Evolutionary conservation across 2,329 filamentous ascomycete species (phyloP), one percentile per base, ranked within the genome.

Genomic region (Fusarium sulawesiense): DNA sequence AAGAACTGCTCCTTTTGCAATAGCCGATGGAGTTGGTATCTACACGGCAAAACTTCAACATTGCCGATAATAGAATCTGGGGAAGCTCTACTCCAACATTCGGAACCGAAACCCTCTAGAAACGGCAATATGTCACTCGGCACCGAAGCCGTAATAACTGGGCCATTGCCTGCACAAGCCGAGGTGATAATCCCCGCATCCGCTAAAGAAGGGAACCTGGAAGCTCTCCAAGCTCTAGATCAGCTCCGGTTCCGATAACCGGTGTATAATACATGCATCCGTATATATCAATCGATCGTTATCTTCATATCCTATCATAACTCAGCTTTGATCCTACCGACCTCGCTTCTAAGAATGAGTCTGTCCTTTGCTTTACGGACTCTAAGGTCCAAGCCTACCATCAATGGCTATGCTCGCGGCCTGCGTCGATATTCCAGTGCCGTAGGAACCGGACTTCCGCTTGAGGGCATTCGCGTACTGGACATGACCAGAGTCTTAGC

Each of bases 401-500:
- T 58, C 60, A 66, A 60, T 58, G 67, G 65, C 56, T 74, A 54
- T 62, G 54, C 64, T n/a, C 48, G 53, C 44, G 67, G 62, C 42
- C 60, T 74, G 21, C 75, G 78, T 64, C 65, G 74, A 53, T 79
- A 77, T 57, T 80, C 78, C 40, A 76, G 72, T 51, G 72, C 74
- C 13, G 66, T 70, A 40, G 62, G 67, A 51, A 71, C 75, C 14
- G 68, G 78, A 42, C 80, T 89, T 32, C 95, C 96, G 23, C 85
- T 99, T 73, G 89, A 93, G 37, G 96, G 96, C 2, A 91, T 96
- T 73, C 90, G 92, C 58, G 94, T 98, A 16, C 86, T 99, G 67
- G 96, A 99, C 79, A 97, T 99, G 94, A 98, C 95, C 6, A 88
- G 96, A 82, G 96, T 99, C 3, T 83, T 99, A 70, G 96, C 96